Conservation (phyloP, 495 filamentous ascomycete genomes). For the Penicillium arizonense region DNA sequence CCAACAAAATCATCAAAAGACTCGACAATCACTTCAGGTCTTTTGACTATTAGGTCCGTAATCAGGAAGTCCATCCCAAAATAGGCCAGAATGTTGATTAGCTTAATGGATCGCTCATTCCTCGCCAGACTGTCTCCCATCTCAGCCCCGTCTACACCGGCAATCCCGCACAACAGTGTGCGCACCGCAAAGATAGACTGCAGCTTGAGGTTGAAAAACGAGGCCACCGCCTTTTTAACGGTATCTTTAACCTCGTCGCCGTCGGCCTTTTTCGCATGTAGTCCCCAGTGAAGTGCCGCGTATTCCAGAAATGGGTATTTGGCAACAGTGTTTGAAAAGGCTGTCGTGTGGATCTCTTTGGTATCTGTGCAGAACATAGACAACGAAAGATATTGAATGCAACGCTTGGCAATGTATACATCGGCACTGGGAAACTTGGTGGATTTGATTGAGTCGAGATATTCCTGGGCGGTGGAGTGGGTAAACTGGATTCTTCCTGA, state of each 20-base stretch:
- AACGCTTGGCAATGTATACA: neutral
- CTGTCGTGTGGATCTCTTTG: neutral
- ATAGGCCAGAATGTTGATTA: slow-evolving; percentile 1
- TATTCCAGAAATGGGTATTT: slow-evolving; percentile 1
- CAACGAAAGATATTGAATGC: neutral
- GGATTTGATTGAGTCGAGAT: neutral
- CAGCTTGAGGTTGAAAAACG: slow-evolving; percentile 1
- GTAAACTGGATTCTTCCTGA: neutral
- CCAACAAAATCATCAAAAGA: slow-evolving; percentile 2
- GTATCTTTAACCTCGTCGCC: neutral
- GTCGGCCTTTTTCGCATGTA: neutral
- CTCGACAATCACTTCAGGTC: neutral
- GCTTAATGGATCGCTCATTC: neutral
- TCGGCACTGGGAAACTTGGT: neutral
- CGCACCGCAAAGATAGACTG: neutral
- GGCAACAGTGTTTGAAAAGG: neutral
- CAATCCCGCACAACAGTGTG: neutral
- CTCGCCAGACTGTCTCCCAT: neutral
- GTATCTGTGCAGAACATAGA: neutral
- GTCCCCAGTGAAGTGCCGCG: neutral
- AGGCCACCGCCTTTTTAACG: neutral
- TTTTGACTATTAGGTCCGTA: neutral
- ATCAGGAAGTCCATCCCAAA: neutral
- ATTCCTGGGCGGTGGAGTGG: slow-evolving; percentile 1
- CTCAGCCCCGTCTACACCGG: neutral